Conservation (phyloP, 1,284 basidiomycete genomes). For the Moesziomyces parantarcticus region DNA sequence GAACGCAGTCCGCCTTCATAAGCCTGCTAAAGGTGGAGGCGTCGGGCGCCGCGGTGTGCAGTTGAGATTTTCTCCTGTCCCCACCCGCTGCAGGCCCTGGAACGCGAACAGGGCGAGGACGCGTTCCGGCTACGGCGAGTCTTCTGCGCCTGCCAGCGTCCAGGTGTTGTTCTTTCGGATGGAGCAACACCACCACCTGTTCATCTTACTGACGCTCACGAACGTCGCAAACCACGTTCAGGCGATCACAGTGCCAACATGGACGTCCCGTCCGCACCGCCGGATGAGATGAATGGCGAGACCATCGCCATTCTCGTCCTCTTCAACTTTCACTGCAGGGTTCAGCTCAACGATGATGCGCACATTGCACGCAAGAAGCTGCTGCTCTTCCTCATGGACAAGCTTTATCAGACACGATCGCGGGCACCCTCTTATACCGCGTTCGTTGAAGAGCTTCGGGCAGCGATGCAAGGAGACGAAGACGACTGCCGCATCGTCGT, state of each 20-base stretch:
- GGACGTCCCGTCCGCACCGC: constrained; percentile 16
- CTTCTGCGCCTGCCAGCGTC: neutral
- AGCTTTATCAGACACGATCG: constrained; percentile 34
- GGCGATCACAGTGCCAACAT: constrained; percentile 8
- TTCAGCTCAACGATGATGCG: constrained; percentile 39
- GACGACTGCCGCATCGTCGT: constrained; percentile 30
- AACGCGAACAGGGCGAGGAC: neutral
- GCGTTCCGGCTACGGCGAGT: neutral
- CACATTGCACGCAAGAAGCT: constrained; percentile 29
- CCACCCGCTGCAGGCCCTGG: neutral
- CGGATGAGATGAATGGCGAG: constrained; percentile 45
- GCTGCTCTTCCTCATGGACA: constrained; percentile 44
- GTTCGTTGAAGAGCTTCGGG: constrained; percentile 20
- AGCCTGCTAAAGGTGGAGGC: constrained; percentile 25
- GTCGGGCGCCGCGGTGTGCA: neutral
- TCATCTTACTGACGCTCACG: too few species aligned
- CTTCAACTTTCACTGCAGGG: constrained; percentile 48
- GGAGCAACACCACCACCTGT: neutral
- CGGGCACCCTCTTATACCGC: constrained; percentile 17
- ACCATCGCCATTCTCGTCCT: constrained; percentile 46
- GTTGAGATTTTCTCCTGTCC: neutral
- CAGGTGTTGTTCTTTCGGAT: constrained; percentile 9
- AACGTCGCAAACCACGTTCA: neutral
- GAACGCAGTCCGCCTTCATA: neutral
- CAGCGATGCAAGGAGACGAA: constrained; percentile 14